A percentile compares a stretch with the other conserved stretches of the same genome.
Conservation (phyloP, 129 eudicot species). For the Centrapalus pauciflorus region DNA sequence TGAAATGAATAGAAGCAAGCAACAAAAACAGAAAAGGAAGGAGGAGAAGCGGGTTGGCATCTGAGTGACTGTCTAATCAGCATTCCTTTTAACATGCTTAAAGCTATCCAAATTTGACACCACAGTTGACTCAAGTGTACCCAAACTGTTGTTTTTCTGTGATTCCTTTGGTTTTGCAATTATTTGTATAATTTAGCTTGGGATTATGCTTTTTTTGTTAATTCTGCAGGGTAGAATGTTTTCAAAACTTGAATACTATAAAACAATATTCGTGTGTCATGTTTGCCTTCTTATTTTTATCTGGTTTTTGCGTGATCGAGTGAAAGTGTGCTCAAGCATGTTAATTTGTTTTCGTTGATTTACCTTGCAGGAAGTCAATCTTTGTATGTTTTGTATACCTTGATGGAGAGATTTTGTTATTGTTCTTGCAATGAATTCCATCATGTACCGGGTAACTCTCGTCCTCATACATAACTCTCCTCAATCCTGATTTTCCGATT, state of each 20-base stretch:
- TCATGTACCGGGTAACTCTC: not conserved
- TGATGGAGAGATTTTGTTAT: not conserved
- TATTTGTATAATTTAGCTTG: not conserved
- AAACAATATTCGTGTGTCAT: not conserved
- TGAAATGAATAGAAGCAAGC: not conserved
- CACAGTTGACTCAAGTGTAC: not conserved
- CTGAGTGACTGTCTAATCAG: not conserved
- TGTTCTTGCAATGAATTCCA: slow-evolving; percentile 1
- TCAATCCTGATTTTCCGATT: not conserved
- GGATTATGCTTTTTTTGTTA: not conserved
- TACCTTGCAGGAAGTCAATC: not conserved
- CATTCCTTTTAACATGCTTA: not conserved
- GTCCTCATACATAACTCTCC: not conserved
- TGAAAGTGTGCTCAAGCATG: not conserved
- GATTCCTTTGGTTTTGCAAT: not conserved
- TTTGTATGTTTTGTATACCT: not conserved
- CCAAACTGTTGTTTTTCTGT: not conserved
- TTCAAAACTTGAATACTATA: not conserved
- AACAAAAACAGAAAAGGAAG: not conserved
- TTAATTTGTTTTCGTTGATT: not conserved
- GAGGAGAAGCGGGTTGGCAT: not conserved
- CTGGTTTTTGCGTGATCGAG: not conserved
- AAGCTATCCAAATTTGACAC: not conserved
- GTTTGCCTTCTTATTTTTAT: not conserved
- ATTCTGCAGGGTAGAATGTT: not conserved